Evolutionary conservation across 2,329 filamentous ascomycete genomes (phyloP).

Genomic region (Xylariaceae sp.): DNA sequence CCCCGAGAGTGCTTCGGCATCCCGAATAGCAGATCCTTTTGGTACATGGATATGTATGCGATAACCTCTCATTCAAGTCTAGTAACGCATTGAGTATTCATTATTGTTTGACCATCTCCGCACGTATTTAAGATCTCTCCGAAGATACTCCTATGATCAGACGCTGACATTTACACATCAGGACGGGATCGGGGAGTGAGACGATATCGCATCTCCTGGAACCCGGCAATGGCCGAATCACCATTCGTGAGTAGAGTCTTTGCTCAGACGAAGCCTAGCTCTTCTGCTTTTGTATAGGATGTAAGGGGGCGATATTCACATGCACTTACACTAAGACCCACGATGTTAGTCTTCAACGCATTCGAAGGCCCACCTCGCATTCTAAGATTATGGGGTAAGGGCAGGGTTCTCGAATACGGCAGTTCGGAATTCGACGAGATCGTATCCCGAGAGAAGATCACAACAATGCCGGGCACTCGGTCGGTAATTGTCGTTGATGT

Average conservation of each 20-base stretch:
- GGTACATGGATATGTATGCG: constrained; percentile 58
- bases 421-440: constrained; percentile 32
- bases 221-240: constrained; percentile 60
- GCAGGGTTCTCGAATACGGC: constrained; percentile 34
- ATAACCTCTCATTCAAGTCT: background rate
- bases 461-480: constrained; percentile 29
- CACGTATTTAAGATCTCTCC: background rate
- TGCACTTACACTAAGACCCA: background rate
- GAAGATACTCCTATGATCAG: no score
- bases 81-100: no score
- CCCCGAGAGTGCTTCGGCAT: constrained; percentile 48
- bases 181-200: constrained; percentile 67
- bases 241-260: constrained; percentile 42
- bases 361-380: constrained; percentile 38
- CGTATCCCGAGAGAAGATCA: constrained; percentile 28
- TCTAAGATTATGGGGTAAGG: constrained; percentile 36
- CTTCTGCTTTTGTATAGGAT: background rate
- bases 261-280: background rate
- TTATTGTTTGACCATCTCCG: background rate
- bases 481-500: constrained; percentile 37
- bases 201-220: constrained; percentile 72
- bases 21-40: constrained; percentile 32
- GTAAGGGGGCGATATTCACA: background rate
- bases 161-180: background rate
- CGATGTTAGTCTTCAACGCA: constrained; percentile 50